Conservation (phyloP, 192 early-diverging fungal species). For the Mortierella claussenii region DNA sequence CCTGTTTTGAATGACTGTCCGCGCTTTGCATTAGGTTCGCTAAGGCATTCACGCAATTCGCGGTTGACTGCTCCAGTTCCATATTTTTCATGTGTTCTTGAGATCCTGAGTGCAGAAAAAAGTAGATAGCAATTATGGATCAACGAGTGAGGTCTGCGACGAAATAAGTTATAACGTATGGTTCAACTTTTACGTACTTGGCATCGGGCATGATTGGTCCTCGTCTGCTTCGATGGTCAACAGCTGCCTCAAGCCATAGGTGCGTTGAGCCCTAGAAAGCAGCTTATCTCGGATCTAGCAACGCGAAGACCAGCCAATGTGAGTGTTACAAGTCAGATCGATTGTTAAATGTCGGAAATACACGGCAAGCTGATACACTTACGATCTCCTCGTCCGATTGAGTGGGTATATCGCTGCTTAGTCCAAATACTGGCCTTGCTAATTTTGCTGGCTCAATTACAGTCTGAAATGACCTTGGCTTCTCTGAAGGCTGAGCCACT, state of each 20-base stretch:
- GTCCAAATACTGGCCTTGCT: conserved; percentile 14
- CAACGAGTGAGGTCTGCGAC: not conserved
- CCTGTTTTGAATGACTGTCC: not conserved
- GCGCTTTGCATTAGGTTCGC: conserved; percentile 1
- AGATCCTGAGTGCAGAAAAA: not conserved
- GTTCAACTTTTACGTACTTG: conserved; percentile 6
- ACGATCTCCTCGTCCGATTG: conserved; percentile 37
- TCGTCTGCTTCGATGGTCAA: conserved; percentile 13
- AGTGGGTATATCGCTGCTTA: conserved; percentile 23
- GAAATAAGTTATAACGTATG: too few relatives aligned
- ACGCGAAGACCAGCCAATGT: not conserved
- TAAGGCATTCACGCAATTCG: conserved; percentile 6
- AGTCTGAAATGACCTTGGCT: conserved; percentile 10
- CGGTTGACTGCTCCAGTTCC: conserved; percentile 9
- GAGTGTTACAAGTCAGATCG: too few relatives aligned
- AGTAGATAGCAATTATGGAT: not conserved
- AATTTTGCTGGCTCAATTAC: not conserved
- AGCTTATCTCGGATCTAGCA: conserved; percentile 30
- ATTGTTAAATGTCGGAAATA: not conserved
- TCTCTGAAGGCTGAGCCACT: not conserved
- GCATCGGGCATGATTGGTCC: conserved; percentile 5
- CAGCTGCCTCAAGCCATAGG: conserved; percentile 16
- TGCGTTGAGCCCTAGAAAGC: conserved; percentile 6
- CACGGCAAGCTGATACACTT: not conserved
- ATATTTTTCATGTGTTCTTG: not conserved